Conservation (phyloP, 345 rosid species). For the Psidium friedrichsthalianum region DNA sequence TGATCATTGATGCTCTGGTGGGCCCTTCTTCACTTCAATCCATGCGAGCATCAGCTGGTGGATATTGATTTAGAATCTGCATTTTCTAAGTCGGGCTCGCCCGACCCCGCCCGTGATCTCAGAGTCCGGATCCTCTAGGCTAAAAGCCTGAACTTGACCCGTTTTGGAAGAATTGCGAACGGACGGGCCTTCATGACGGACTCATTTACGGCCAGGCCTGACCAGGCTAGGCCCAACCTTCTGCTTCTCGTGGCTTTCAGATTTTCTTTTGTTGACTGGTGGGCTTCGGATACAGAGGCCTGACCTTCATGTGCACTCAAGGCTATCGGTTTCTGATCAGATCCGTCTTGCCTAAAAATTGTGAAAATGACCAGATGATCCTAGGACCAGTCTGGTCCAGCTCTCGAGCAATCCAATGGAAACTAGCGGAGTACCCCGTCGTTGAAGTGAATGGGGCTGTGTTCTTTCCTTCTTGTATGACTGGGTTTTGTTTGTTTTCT, state of each 20-base stretch:
- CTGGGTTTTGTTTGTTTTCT: neutral
- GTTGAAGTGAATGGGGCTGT: conserved; percentile 18
- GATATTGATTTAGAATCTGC: neutral
- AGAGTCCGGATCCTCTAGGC: neutral
- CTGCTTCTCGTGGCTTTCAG: neutral
- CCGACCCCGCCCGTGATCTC: neutral
- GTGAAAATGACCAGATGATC: no score
- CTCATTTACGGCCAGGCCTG: neutral
- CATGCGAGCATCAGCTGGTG: neutral
- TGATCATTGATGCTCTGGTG: neutral
- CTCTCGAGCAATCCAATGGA: no score
- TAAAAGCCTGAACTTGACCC: neutral
- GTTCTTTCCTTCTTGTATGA: neutral
- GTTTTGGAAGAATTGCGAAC: neutral
- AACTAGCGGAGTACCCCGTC: conserved; percentile 21
- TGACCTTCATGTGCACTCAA: neutral
- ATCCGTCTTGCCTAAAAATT: no score
- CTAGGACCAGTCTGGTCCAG: no score
- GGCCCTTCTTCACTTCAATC: neutral
- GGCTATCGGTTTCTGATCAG: no score
- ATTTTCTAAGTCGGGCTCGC: neutral
- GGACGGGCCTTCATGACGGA: neutral
- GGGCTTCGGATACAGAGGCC: neutral
- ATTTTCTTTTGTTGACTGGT: neutral
- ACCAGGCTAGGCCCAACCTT: neutral